Base-by-base conservation (phyloP, 2,329 filamentous ascomycete species). In the Cyclaneusma minus region DNA sequence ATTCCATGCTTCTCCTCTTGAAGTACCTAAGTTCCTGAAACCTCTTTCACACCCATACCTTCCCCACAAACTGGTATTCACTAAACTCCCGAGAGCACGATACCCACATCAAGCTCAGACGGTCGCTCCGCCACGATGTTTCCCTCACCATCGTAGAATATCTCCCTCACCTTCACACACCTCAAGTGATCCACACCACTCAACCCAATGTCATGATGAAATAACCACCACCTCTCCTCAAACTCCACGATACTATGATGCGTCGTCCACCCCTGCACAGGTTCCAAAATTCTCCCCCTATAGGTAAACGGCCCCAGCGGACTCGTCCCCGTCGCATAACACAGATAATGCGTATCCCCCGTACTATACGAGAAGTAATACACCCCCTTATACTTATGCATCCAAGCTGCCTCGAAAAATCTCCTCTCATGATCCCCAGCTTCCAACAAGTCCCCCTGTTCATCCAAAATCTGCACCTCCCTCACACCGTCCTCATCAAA, bases 341-440 rank as follows among this genome's bases (percentile, higher is more conserved):
- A 74, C 16, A 85, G 55, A 48, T 62, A 80, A 49, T 84, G 79
- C 16, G 78, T 74, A 50, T 84, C 79, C 12, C 79, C 79, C 2
- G 77, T 84, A 35, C 74, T 80, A 54, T 82, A 82, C 29, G 67
- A 74, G 46, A 83, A 78, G 55, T 82, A 82, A 52, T 83, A 83
- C 32, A 56, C 63, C 2, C 62, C 73, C 1, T 62, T 54, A 42
- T 68, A 66, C 58, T 78, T 80, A 54, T 84, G 78, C 60, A 82
- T 58, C 79, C 78, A 84, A 3, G 78, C 70, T 1, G 77, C 79
- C 52, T 85, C 79, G 47, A 85, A 84, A 60, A 85, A 85, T 6
- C 79, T 62, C 10, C 73, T 51, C 32, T 75, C 73, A 45, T 84
- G 79, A 47, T 84, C 76, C 38, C 74, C 64, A 7, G 72, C 70